phyloP scores from a whole-genome alignment of 495 filamentous ascomycete genomes.

The Geopyxis carbonaria region DNA sequence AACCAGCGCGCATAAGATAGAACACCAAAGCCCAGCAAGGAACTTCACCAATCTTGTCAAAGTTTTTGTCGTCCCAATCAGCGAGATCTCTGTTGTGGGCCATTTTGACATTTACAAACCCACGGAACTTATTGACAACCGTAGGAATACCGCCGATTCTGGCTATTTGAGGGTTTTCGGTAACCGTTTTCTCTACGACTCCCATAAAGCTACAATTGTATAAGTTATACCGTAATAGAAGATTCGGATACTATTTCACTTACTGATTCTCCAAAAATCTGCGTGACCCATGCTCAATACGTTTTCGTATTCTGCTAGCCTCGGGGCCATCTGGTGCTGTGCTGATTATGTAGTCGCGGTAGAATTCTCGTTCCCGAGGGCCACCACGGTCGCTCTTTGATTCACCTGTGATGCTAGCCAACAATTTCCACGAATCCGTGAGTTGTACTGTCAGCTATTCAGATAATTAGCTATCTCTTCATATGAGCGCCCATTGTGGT shows the following conservation, averaged over 20 bases:
- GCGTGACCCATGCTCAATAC: conserved; percentile 22
- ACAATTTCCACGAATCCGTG: conserved; percentile 23
- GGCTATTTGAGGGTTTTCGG: conserved; percentile 72
- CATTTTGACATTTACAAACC: conserved; percentile 46
- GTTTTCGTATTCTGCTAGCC: conserved; percentile 16
- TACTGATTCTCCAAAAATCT: conserved; percentile 23
- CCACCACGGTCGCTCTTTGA: conserved; percentile 18
- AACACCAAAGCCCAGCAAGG: conserved; percentile 81
- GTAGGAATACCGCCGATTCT: conserved; percentile 78
- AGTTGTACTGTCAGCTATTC: conserved; percentile 24
- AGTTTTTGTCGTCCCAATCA: conserved; percentile 23
- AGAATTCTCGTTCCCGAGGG: conserved; percentile 20
- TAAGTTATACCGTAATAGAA: conserved; percentile 4
- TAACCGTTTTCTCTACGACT: conserved; percentile 54
- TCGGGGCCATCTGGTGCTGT: conserved; percentile 16
- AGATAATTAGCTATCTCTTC: not conserved
- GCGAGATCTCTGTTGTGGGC: conserved; percentile 15
- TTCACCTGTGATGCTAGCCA: conserved; percentile 18
- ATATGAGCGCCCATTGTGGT: not conserved
- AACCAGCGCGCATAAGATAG: conserved; percentile 74
- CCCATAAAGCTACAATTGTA: conserved; percentile 39
- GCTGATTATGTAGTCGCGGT: conserved; percentile 20
- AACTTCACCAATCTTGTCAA: conserved; percentile 21
- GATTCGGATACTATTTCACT: not conserved
- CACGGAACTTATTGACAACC: conserved; percentile 73